phyloP scores from a whole-genome alignment of 768 basidiomycete species.

The Lanmaoa pseudosensibilis region DNA sequence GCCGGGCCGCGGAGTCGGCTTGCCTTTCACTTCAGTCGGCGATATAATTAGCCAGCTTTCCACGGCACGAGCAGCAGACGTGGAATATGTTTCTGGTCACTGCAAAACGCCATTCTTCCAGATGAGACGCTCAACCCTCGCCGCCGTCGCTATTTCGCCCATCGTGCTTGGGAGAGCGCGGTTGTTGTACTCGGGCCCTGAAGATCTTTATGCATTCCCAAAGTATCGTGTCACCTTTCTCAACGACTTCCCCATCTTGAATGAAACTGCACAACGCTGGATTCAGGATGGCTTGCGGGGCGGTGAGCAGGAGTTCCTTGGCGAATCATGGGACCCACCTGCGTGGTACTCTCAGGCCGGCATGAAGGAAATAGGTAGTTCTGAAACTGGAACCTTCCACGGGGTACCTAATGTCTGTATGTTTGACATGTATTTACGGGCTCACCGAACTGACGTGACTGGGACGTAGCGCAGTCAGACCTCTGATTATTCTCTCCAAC shows the following conservation, averaged over 20 bases:
- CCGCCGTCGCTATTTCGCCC: slow-evolving; percentile 19
- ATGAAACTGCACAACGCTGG: slow-evolving; percentile 76
- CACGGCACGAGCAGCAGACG: slow-evolving; percentile 16
- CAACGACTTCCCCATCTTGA: slow-evolving; percentile 70
- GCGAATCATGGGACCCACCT: slow-evolving; percentile 53
- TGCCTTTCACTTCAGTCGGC: slow-evolving; percentile 31
- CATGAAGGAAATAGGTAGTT: slow-evolving; percentile 62
- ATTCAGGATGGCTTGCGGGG: slow-evolving; percentile 68
- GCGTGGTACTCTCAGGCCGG: slow-evolving; percentile 39
- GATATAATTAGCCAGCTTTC: slow-evolving; percentile 30
- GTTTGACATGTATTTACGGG: slow-evolving; percentile 29
- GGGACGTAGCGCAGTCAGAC: slow-evolving; percentile 22
- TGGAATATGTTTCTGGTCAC: slow-evolving; percentile 5
- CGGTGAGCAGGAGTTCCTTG: slow-evolving; percentile 76
- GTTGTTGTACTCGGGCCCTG: slow-evolving; percentile 70
- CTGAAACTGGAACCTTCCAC: slow-evolving; percentile 37
- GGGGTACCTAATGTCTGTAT: slow-evolving; percentile 35
- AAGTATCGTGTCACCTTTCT: slow-evolving; percentile 80
- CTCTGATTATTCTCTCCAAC: slow-evolving; percentile 58
- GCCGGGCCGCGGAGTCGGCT: slow-evolving; percentile 31
- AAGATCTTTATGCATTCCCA: slow-evolving; percentile 79
- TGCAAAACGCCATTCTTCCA: neutral
- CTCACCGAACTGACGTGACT: slow-evolving; percentile 14
- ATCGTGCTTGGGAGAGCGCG: slow-evolving; percentile 25
- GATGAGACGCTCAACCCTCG: slow-evolving; percentile 19